phyloP scores from a whole-genome alignment of 306 rosid genomes.

The Coriaria nepalensis region DNA sequence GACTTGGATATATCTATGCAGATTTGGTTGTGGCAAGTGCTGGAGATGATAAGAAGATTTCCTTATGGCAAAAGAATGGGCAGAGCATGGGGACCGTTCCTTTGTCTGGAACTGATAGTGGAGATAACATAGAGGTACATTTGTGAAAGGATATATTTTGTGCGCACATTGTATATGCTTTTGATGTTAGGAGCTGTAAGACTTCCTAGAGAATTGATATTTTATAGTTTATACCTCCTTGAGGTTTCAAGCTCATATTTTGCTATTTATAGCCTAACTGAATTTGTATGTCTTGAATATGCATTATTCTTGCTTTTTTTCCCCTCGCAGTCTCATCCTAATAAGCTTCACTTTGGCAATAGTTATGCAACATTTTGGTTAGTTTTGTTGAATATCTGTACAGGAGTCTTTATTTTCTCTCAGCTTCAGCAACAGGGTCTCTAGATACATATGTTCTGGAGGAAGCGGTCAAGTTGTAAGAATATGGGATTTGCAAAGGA shows the following conservation, averaged over 20 bases:
- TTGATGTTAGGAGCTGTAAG: constrained; percentile 5
- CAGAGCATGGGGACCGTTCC: constrained; percentile 96
- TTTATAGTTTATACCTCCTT: too few species aligned
- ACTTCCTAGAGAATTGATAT: neutral
- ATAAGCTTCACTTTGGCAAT: too few species aligned
- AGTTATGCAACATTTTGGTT: too few species aligned
- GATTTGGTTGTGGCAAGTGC: constrained; percentile 98
- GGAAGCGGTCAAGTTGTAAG: constrained; percentile 93
- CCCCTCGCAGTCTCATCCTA: neutral
- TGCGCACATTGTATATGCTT: neutral
- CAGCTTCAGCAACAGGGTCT: constrained; percentile 93
- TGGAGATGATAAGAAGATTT: constrained; percentile 92
- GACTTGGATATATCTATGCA: constrained; percentile 14
- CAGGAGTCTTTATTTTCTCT: constrained; percentile 79
- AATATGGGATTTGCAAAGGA: constrained; percentile 97
- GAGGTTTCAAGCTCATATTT: too few species aligned
- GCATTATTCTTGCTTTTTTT: neutral
- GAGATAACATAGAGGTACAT: constrained; percentile 70
- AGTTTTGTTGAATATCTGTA: constrained; percentile 7
- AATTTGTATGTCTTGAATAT: too few species aligned
- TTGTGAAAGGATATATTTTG: constrained; percentile 5
- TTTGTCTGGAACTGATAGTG: constrained; percentile 55
- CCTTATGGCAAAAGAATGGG: constrained; percentile 82
- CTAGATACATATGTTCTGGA: constrained; percentile 87
- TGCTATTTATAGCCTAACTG: too few species aligned